Conservation (phyloP, 495 filamentous ascomycete genomes). For the Apiosordaria backusii region DNA sequence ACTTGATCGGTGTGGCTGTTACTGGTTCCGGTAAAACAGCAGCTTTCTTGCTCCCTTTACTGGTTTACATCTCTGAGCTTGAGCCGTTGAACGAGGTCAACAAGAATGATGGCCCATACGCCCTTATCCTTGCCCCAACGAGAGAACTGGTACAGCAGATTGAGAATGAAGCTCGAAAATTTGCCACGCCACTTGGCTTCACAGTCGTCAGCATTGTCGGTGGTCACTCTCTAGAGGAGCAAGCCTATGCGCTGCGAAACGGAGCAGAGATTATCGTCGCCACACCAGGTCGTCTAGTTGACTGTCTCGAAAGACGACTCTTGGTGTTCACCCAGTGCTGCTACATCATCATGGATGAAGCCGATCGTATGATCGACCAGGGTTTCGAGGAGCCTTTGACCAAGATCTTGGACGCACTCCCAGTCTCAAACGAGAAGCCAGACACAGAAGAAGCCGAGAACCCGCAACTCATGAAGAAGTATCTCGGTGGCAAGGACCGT, state of each 20-base stretch:
- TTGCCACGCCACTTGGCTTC: slow-evolving; percentile 86
- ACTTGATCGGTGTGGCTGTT: slow-evolving; percentile 96
- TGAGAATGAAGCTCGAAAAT: slow-evolving; percentile 90
- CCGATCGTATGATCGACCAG: slow-evolving; percentile 98
- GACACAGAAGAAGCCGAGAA: slow-evolving; percentile 94
- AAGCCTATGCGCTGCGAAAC: slow-evolving; percentile 87
- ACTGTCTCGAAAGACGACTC: slow-evolving; percentile 91
- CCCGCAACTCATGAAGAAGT: slow-evolving; percentile 74
- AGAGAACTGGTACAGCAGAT: slow-evolving; percentile 98
- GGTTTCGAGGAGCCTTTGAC: slow-evolving; percentile 98
- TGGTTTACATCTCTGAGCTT: slow-evolving; percentile 95
- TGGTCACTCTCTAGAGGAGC: slow-evolving; percentile 93
- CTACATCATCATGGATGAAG: slow-evolving; percentile 97
- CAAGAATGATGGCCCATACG: slow-evolving; percentile 95
- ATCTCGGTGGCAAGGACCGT: slow-evolving; percentile 75
- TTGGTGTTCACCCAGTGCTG: slow-evolving; percentile 93
- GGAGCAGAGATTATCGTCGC: slow-evolving; percentile 99
- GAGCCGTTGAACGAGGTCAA: slow-evolving; percentile 80
- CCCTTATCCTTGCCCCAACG: slow-evolving; percentile 94
- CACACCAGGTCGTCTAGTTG: slow-evolving; percentile 93
- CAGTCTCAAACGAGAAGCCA: slow-evolving; percentile 92
- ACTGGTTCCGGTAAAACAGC: slow-evolving; percentile 99
- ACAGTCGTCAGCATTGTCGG: slow-evolving; percentile 96
- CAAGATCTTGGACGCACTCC: slow-evolving; percentile 96
- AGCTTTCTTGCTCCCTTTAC: slow-evolving; percentile 85